Base-by-base conservation (phyloP, 2,329 filamentous ascomycete species). In the Aspergillus caelatus region DNA sequence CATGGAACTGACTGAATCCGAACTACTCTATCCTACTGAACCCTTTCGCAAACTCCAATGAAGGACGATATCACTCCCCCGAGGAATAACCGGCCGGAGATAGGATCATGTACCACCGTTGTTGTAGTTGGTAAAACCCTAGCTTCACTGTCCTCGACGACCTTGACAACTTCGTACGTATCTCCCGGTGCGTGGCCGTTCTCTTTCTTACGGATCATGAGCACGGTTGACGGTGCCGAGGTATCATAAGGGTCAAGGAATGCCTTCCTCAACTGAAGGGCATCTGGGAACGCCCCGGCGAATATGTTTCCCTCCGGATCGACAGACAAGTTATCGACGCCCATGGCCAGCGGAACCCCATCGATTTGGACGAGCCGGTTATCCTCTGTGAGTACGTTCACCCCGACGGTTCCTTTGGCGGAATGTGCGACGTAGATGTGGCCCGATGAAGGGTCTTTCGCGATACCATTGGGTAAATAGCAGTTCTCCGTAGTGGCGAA, bases 101-200 rank as follows among this genome's bases (percentile, higher is more conserved):
- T 36, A 3, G 14, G 8, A 14, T 62, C 55, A 45, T 53, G 26
- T 9, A 46, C 21, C 1, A n/a, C 60, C 1, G 34, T 54, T 8
- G 55, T 54, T 11, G 55, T 36, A 1, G 55, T 54, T 7, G 60
- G 55, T 5, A 62, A 32, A 6, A 58, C 36, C 26, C 28, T 39
- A 10, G 30, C 60, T 19, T 62, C 60, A 8, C 19, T 21, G 21
- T 62, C 60, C 55, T 62, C 60, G 5, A 62, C 26, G 6, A 62
- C 2, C 23, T 54, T 62, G 10, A 52, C 30, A 7, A 62, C 60
- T 16, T 62, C 55, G 23, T 58, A 57, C 8, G 19, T 16, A 2
- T 45, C 48, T 11, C 36, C 43, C 7, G 6, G 26, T 3, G 9
- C 4, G 10, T 19, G 52, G 2, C 26, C n/a, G 8, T 2, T 16